Evolutionary conservation across 2,329 filamentous ascomycete genomes (phyloP).

Genomic region (Aspergillus tanneri): DNA sequence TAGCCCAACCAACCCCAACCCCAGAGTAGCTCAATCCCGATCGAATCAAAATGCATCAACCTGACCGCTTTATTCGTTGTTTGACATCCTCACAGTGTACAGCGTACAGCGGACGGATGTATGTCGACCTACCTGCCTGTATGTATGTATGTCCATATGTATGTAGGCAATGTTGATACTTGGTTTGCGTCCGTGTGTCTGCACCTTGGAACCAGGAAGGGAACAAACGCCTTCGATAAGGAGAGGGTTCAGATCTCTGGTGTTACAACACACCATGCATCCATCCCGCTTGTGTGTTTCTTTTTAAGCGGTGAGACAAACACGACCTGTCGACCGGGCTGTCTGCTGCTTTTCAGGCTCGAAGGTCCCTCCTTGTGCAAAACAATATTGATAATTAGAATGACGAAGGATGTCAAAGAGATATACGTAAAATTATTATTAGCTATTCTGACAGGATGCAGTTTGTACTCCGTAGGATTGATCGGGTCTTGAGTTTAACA

Average conservation of each 20-base stretch:
- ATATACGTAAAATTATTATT: neutral
- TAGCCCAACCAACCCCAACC: constrained; percentile 1
- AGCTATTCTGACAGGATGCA: neutral
- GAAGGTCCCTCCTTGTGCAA: too few species aligned
- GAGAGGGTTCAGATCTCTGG: neutral
- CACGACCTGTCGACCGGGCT: neutral
- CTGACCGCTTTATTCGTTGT: constrained; percentile 13
- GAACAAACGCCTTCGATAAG: neutral
- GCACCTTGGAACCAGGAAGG: neutral
- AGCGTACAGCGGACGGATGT: constrained; percentile 10
- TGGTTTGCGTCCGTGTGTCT: neutral
- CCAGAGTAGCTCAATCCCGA: neutral
- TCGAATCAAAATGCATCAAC: constrained; percentile 1
- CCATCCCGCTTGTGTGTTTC: neutral
- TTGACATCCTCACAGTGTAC: constrained; percentile 16
- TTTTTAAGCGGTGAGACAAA: neutral
- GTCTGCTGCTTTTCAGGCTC: neutral
- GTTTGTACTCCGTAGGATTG: neutral
- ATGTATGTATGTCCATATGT: neutral
- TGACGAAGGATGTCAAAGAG: constrained; percentile 2
- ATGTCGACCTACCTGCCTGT: constrained; percentile 8
- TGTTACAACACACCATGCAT: neutral
- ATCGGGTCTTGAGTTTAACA: constrained; percentile 2
- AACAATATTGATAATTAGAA: too few species aligned
- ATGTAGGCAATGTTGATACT: too few species aligned